phyloP scores from a whole-genome alignment of 176 grass and related monocot genomes.

The Microstegium vimineum region DNA sequence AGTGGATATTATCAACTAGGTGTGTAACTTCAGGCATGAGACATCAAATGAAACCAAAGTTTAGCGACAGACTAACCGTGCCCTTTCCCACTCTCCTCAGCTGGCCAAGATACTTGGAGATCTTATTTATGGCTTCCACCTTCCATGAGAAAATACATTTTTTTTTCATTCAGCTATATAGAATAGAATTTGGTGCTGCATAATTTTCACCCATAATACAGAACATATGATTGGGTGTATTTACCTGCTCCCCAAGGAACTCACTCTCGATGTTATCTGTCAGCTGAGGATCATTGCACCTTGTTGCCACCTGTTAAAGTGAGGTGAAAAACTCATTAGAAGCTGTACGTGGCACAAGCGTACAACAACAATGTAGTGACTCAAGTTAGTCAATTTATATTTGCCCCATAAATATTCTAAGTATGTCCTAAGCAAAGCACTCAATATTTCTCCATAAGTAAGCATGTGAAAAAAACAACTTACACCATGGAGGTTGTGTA shows the following conservation, averaged over 20 bases:
- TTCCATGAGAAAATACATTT: constrained; percentile 2
- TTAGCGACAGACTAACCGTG: constrained; percentile 51
- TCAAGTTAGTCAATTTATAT: background rate
- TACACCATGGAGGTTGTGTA: constrained; percentile 72
- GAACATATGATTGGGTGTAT: background rate
- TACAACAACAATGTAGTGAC: too few relatives aligned
- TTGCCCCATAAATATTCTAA: background rate
- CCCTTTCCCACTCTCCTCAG: constrained; percentile 84
- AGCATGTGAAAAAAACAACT: constrained; percentile 20
- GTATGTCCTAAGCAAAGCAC: background rate
- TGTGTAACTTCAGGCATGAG: background rate
- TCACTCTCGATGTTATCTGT: constrained; percentile 68
- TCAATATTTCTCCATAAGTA: background rate
- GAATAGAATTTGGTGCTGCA: background rate
- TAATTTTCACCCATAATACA: background rate
- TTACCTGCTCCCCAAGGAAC: constrained; percentile 83
- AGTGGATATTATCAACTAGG: background rate
- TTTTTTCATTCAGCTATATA: background rate
- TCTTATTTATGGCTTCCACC: constrained; percentile 92
- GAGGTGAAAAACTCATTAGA: background rate
- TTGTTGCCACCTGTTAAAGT: constrained; percentile 62
- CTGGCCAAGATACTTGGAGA: constrained; percentile 71
- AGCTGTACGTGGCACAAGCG: background rate
- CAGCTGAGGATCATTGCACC: constrained; percentile 75
- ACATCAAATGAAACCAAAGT: background rate